Evolutionary conservation across 768 basidiomycete genomes (phyloP), one percentile per base, ranked within the genome.

Genomic region (Auriscalpium orientale): DNA sequence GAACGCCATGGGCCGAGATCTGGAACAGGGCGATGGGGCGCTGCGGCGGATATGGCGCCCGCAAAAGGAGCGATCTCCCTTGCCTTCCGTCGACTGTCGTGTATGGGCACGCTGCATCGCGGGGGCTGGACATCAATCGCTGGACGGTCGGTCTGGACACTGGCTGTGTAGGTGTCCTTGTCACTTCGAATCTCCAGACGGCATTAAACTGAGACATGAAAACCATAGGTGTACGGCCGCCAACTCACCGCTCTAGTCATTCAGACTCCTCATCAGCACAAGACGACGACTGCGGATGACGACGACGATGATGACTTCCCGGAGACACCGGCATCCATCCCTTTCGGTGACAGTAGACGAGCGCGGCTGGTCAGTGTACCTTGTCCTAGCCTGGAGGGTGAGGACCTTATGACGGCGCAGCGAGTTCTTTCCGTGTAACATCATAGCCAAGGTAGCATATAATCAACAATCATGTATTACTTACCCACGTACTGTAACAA

Each of bases 101-200:
- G 7, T 97, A 95, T 67, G 95, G 92, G 0, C 95, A 97, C 64
- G 78, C 84, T 8, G 93, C 94, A 6, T 73, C 79, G 3, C 76
- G 89, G 28, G 90, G 89, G 13, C 75, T 97, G 11, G 91, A 94
- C 67, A 68, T 92, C 61, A 85, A 87, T 58, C 76, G 87, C 20
- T 95, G 88, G 87, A 82, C 85, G 2, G 72, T 93, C 57, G 95
- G 95, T 1, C 70, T 95, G 36, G 95, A 98, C 67, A 79, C 88
- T 0, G 94, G 90, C 11, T 95, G 93, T 65, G 89, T 92, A 67
- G 28, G 28, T 49, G 44, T 21, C 13, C 1, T 38, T 22, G 35
- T 38, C 46, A 28, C 28, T 28, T 28, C 28, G 16, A 28, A 8
- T n/a, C 21, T n/a, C 34, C 49, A 20, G 18, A 48, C 50, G 57